Evolutionary conservation across 768 basidiomycete genomes (phyloP), one percentile per base, ranked within the genome.

Genomic region (Chalciporus chontae): DNA sequence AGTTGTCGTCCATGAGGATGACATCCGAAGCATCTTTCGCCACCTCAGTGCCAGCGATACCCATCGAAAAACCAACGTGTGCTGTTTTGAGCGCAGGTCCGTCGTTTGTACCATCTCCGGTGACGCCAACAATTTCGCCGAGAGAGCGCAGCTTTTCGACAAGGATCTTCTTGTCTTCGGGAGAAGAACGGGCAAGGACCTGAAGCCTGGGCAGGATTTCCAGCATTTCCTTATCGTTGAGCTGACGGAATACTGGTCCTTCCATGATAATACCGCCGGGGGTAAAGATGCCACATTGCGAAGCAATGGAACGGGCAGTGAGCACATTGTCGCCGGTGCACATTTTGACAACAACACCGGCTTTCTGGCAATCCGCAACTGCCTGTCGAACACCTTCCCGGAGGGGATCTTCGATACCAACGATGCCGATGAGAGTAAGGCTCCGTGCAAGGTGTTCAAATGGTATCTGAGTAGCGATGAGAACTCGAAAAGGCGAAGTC

Each of bases 11-110:
- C 94, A 96, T 96, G 37, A 97, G 82, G 60, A 98, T 94, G 63
- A 99, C 96, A 61, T 99, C 96, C 7, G 95, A 97, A 1, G 96
- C 96, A 68, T 97, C 94, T 70, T 99, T 98, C 42, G 96, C 94
- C 15, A 99, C 93, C 67, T 99, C 96, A 1, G 96, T 99, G 9
- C 96, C 96, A 24, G 94, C 84, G 56, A 94, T 86, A 57, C 91
- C 91, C 92, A 94, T 94, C 4, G 90, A 93, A 73, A 98, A 98
- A 26, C 96, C 95, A 26, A 99, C 94, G 60, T 98, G 77, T 21
- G 96, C 95, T 1, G 88, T 89, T 73, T 94, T 96, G 53, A 98
- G 79, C 7, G 94, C 94, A 26, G 94, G 94, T 0, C 93, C 95
- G 63, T 99, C 96, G 69, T 99, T 98, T 4, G 94, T 96, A 55